These are phyloP conservation scores for Hymenochaete sp. DNA, from an alignment of 1,284 basidiomycete genomes.

Conservation along the genomic window DNA sequence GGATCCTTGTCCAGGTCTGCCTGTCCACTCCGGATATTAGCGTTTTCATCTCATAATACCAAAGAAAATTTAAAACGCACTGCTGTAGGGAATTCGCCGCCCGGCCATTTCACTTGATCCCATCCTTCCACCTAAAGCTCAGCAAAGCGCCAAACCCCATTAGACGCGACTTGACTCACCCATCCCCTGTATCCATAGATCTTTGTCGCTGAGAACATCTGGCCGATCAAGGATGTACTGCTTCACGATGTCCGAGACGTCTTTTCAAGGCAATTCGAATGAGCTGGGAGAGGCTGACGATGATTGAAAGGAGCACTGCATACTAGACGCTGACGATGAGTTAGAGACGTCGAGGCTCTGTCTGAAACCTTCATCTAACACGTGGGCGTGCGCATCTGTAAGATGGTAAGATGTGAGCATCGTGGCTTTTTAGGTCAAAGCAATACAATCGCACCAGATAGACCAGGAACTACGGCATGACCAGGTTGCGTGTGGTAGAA, in stretches of 20 bases:
- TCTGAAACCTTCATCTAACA: constrained; percentile 63
- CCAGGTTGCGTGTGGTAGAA: constrained; percentile 36
- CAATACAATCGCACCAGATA: constrained; percentile 41
- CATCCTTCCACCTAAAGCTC: constrained; percentile 32
- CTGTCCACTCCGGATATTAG: constrained; percentile 32
- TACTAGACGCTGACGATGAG: constrained; percentile 53
- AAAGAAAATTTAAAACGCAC: constrained; percentile 34
- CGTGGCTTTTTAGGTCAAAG: not conserved
- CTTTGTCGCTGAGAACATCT: constrained; percentile 42
- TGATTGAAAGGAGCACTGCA: constrained; percentile 4
- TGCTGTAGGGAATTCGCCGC: constrained; percentile 66
- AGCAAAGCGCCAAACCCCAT: not conserved
- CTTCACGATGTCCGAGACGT: constrained; percentile 56
- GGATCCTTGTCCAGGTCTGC: constrained; percentile 48
- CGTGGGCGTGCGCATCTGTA: constrained; percentile 74
- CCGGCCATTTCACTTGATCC: constrained; percentile 81
- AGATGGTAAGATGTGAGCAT: not conserved
- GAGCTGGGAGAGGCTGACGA: not conserved
- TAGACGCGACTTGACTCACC: constrained; percentile 31
- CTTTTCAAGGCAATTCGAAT: constrained; percentile 26
- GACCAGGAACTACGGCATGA: constrained; percentile 58
- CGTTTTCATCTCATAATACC: constrained; percentile 2
- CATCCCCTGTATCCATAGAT: constrained; percentile 74
- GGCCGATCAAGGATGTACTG: constrained; percentile 51
- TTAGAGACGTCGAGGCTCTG: constrained; percentile 55